A percentile compares a stretch with the other conserved stretches of the same genome.
Evolutionary conservation across 352 stramenopile species (phyloP).

Genomic region (Pythium pyrilobum): DNA sequence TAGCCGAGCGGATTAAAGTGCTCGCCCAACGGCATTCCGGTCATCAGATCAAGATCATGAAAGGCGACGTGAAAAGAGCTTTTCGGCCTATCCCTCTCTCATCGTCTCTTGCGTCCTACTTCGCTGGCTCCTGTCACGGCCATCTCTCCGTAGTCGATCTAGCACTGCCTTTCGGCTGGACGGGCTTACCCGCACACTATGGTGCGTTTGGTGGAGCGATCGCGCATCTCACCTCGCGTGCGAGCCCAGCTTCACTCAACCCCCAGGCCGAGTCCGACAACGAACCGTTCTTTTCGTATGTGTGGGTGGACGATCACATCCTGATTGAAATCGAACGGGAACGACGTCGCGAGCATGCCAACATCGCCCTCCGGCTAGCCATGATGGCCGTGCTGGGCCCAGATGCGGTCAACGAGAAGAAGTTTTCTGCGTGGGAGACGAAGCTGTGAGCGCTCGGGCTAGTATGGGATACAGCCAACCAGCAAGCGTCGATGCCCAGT

Average conservation of each 20-base stretch:
- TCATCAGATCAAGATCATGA: background rate
- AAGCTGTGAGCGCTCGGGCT: constrained; percentile 1
- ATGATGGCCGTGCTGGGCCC: constrained; percentile 15
- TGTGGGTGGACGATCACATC: constrained; percentile 22
- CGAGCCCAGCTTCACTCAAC: constrained; percentile 1
- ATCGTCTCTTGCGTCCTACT: background rate
- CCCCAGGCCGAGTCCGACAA: background rate
- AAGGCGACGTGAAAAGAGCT: constrained; percentile 1
- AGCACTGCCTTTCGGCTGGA: constrained; percentile 16
- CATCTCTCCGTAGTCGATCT: constrained; percentile 1
- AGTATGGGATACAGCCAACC: background rate
- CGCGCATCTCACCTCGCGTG: constrained; percentile 9
- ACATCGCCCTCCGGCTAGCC: constrained; percentile 1
- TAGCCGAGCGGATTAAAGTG: background rate
- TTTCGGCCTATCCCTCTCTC: constrained; percentile 3
- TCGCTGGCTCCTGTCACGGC: background rate
- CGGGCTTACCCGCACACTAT: constrained; percentile 13
- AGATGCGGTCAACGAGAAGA: constrained; percentile 7
- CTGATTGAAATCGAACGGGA: constrained; percentile 10
- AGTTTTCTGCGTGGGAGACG: constrained; percentile 1
- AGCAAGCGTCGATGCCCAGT: constrained; percentile 1
- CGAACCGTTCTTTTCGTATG: constrained; percentile 18
- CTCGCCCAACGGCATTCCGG: background rate
- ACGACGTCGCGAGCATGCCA: background rate
- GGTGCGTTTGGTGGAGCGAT: constrained; percentile 12